A percentile compares a stretch with the other conserved stretches of the same genome.
Evolutionary conservation across 768 basidiomycete species (phyloP).

Genomic region (Hirschioporus abietinus): DNA sequence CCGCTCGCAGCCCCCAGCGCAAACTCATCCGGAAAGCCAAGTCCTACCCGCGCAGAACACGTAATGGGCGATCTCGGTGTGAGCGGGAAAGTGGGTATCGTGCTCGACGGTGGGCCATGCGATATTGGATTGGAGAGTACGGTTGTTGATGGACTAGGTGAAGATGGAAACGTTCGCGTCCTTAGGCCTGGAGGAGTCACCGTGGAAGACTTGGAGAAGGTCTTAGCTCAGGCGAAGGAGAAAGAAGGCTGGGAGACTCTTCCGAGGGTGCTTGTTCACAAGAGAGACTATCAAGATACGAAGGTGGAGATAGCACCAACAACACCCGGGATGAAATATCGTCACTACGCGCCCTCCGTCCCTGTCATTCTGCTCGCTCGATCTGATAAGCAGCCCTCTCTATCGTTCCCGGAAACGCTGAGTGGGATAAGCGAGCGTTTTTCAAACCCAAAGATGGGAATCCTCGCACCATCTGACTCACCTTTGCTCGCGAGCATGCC

Average conservation of each 20-base stretch:
- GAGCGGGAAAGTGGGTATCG: constrained; percentile 59
- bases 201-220: constrained; percentile 76
- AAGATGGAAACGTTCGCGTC: constrained; percentile 72
- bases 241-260: constrained; percentile 15
- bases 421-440: constrained; percentile 41
- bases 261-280: constrained; percentile 70
- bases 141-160: constrained; percentile 76
- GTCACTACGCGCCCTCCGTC: constrained; percentile 90
- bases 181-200: constrained; percentile 90
- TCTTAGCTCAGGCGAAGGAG: constrained; percentile 39
- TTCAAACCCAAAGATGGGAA: constrained; percentile 49
- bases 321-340: constrained; percentile 99
- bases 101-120: constrained; percentile 91
- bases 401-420: constrained; percentile 25
- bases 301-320: constrained; percentile 76
- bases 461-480: constrained; percentile 63
- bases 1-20: constrained; percentile 95
- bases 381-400: constrained; percentile 34
- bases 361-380: constrained; percentile 75
- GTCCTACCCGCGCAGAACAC: constrained; percentile 86
- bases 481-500: constrained; percentile 25
- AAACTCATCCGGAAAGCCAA: constrained; percentile 90
- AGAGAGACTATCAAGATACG: constrained; percentile 69
- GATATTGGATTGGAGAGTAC: constrained; percentile 93
- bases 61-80: constrained; percentile 67